Percentiles rank a stretch among this genome's conserved stretches.
Evolutionary conservation across 1,139 yeast species (phyloP).

Genomic region (Pichia sp.): DNA sequence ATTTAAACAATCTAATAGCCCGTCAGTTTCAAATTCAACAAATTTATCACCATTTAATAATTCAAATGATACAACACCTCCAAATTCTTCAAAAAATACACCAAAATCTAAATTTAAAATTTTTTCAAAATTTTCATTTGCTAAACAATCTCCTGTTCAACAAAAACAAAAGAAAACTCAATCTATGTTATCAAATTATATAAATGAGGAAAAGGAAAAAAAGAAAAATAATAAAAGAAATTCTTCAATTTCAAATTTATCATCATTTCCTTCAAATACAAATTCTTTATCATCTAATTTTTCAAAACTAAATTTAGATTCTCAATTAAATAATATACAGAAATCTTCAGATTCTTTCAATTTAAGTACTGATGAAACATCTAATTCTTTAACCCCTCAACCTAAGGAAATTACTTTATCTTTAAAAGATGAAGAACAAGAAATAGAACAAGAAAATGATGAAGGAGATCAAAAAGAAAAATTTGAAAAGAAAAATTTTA

Average conservation of each 20-base stretch:
- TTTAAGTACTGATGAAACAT: neutral
- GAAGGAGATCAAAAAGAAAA: too few relatives aligned
- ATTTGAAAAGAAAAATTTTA: too few relatives aligned
- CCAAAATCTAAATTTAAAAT: slow-evolving; percentile 10
- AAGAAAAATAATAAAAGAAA: neutral
- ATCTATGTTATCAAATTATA: slow-evolving; percentile 18
- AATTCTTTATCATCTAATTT: neutral
- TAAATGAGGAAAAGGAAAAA: slow-evolving; percentile 15
- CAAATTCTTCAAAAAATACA: neutral
- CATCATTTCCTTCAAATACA: neutral
- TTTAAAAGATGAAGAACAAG: neutral
- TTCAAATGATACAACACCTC: too few relatives aligned
- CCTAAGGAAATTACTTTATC: neutral
- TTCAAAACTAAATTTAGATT: neutral
- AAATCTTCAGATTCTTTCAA: neutral
- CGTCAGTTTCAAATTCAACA: neutral
- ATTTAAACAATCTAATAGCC: too few relatives aligned
- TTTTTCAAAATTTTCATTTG: slow-evolving; percentile 20
- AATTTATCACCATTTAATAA: neutral
- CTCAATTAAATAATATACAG: too few relatives aligned
- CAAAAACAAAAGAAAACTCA: slow-evolving; percentile 9
- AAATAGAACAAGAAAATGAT: neutral
- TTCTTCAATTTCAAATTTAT: neutral
- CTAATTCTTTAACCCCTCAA: too few relatives aligned
- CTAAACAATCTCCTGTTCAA: slow-evolving; percentile 17